These are phyloP conservation scores for Paracoccidioides lutzii DNA, from an alignment of 2,329 filamentous ascomycete species.

Conservation along the genomic window DNA sequence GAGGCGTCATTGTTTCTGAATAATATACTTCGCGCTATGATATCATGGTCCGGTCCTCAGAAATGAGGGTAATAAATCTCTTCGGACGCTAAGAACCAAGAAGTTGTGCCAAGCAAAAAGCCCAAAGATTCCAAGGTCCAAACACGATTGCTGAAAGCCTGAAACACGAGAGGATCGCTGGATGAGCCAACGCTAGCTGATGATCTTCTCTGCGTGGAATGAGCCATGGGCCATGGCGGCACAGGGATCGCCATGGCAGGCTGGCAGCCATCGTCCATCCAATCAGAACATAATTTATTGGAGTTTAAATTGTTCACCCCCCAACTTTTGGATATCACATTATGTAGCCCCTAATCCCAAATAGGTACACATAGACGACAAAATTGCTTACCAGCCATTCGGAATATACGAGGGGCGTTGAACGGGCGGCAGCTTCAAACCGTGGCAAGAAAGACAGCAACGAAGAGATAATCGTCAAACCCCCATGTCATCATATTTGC, in stretches of 20 bases:
- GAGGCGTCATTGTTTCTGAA: too few relatives aligned
- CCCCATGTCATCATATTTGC: too few relatives aligned
- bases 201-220: background rate
- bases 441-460: background rate
- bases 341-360: conserved; percentile 2
- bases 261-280: background rate
- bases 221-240: background rate
- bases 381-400: background rate
- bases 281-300: background rate
- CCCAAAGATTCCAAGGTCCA: background rate
- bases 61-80: too few relatives aligned
- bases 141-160: background rate
- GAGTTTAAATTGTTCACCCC: background rate
- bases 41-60: too few relatives aligned
- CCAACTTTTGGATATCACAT: background rate
- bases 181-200: background rate
- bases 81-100: background rate
- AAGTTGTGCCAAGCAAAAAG: background rate
- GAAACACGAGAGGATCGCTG: background rate
- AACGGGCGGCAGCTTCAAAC: background rate
- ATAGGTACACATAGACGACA: conserved; percentile 2
- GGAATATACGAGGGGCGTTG: background rate
- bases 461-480: too few relatives aligned
- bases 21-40: too few relatives aligned
- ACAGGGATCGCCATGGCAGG: background rate